phyloP scores from a whole-genome alignment of 768 basidiomycete species.

The Lentinula boryana region DNA sequence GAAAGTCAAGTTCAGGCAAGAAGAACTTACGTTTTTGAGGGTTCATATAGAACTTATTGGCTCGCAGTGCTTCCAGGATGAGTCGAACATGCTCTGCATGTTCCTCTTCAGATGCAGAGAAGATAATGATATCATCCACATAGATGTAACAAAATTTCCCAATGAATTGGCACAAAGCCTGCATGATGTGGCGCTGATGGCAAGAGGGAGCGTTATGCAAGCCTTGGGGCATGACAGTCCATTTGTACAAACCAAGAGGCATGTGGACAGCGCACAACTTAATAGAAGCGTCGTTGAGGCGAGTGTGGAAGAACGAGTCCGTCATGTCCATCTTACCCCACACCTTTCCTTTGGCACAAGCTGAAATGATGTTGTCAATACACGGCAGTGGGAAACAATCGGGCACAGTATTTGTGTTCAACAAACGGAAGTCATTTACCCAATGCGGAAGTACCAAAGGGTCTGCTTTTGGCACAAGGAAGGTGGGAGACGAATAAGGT shows the following conservation, averaged over 20 bases:
- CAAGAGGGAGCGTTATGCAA: slow-evolving; percentile 22
- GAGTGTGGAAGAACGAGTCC: slow-evolving; percentile 12
- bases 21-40: slow-evolving; percentile 15
- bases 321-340: not conserved
- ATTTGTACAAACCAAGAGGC: slow-evolving; percentile 29
- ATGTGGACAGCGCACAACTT: slow-evolving; percentile 26
- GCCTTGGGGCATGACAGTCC: slow-evolving; percentile 27
- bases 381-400: slow-evolving; percentile 19
- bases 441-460: slow-evolving; percentile 12
- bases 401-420: slow-evolving; percentile 18
- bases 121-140: slow-evolving; percentile 28
- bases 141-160: slow-evolving; percentile 25
- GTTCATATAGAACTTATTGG: slow-evolving; percentile 13
- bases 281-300: slow-evolving; percentile 20
- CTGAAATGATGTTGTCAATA: slow-evolving; percentile 30
- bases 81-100: slow-evolving; percentile 13
- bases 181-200: slow-evolving; percentile 21
- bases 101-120: slow-evolving; percentile 19
- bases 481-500: slow-evolving; percentile 21
- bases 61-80: slow-evolving; percentile 10
- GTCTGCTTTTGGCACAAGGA: slow-evolving; percentile 26
- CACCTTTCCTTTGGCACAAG: slow-evolving; percentile 16
- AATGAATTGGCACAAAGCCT: slow-evolving; percentile 12
- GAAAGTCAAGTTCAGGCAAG: slow-evolving; percentile 8
- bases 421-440: slow-evolving; percentile 21